These are phyloP conservation scores for Cystofilobasidium ferigula DNA, from an alignment of 768 basidiomycete genomes.

Conservation along the genomic window DNA sequence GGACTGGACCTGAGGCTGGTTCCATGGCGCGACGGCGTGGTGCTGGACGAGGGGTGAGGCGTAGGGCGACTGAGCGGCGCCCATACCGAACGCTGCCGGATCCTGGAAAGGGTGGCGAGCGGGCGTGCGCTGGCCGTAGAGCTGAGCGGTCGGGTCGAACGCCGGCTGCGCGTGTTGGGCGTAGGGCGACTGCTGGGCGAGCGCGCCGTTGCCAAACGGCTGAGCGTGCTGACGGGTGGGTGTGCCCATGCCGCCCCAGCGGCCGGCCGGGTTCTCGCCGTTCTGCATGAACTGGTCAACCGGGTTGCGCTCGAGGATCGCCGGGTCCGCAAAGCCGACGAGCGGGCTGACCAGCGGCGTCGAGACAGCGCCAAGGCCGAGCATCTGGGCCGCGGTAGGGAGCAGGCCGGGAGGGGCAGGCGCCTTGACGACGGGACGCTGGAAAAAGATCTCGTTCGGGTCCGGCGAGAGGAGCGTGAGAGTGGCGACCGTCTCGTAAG, in stretches of 20 bases:
- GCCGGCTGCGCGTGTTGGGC: constrained; percentile 13
- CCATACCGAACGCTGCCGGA: constrained; percentile 12
- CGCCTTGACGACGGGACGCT: constrained; percentile 17
- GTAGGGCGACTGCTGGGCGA: constrained; percentile 16
- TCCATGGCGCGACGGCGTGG: constrained; percentile 20
- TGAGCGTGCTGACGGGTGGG: constrained; percentile 3
- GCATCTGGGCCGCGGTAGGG: constrained; percentile 5
- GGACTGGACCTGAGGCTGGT: constrained; percentile 8
- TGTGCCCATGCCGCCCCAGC: constrained; percentile 4
- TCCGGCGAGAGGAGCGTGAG: constrained; percentile 23
- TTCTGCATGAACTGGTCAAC: constrained; percentile 23
- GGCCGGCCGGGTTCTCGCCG: constrained; percentile 1
- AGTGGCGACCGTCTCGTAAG: constrained; percentile 36
- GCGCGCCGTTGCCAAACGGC: constrained; percentile 4
- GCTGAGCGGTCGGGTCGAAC: constrained; percentile 17
- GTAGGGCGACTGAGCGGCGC: constrained; percentile 17
- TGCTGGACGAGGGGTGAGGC: constrained; percentile 24
- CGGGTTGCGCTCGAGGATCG: constrained; percentile 7
- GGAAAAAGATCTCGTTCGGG: constrained; percentile 17
- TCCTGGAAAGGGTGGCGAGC: constrained; percentile 18
- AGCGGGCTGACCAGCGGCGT: constrained; percentile 11
- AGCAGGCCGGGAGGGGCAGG: constrained; percentile 17
- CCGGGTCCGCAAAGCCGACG: not conserved
- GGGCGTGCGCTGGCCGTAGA: constrained; percentile 4
- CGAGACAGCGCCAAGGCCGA: constrained; percentile 3